Evolutionary conservation across 1,284 basidiomycete genomes (phyloP).

Genomic region (Quambalaria eucalypti): DNA sequence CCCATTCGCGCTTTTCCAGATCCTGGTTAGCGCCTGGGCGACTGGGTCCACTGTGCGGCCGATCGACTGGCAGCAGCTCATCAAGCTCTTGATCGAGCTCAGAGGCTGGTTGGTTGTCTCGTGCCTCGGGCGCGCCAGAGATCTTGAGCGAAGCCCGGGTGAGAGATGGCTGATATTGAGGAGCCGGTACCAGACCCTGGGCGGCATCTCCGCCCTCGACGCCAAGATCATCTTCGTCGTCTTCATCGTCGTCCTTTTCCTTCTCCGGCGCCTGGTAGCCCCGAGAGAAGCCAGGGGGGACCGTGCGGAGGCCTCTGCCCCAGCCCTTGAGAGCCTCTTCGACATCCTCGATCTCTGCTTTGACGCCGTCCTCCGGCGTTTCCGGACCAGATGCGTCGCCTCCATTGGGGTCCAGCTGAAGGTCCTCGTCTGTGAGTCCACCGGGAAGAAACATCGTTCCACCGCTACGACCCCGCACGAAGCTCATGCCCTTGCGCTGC

Average conservation of each 20-base stretch:
- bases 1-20: constrained; percentile 78
- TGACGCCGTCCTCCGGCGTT: constrained; percentile 25
- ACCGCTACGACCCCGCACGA: constrained; percentile 17
- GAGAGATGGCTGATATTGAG: constrained; percentile 17
- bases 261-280: constrained; percentile 53
- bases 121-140: background rate
- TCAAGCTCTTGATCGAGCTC: constrained; percentile 34
- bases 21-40: constrained; percentile 13
- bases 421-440: constrained; percentile 52
- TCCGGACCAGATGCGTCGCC: constrained; percentile 49
- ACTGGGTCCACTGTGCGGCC: constrained; percentile 2
- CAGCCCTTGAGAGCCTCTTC: constrained; percentile 7
- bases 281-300: constrained; percentile 50
- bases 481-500: constrained; percentile 3
- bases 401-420: constrained; percentile 15
- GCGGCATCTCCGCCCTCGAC: constrained; percentile 11
- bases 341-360: constrained; percentile 1
- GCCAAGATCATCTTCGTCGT: constrained; percentile 48
- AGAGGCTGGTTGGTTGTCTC: background rate
- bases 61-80: constrained; percentile 37
- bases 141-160: constrained; percentile 4
- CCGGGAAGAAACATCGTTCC: constrained; percentile 18
- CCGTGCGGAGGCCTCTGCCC: constrained; percentile 37
- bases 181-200: constrained; percentile 16
- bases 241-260: constrained; percentile 50